Percentiles rank a stretch among this genome's conserved stretches.
phyloP scores from a whole-genome alignment of 2,329 filamentous ascomycete species.

The Botryotinia convoluta region DNA sequence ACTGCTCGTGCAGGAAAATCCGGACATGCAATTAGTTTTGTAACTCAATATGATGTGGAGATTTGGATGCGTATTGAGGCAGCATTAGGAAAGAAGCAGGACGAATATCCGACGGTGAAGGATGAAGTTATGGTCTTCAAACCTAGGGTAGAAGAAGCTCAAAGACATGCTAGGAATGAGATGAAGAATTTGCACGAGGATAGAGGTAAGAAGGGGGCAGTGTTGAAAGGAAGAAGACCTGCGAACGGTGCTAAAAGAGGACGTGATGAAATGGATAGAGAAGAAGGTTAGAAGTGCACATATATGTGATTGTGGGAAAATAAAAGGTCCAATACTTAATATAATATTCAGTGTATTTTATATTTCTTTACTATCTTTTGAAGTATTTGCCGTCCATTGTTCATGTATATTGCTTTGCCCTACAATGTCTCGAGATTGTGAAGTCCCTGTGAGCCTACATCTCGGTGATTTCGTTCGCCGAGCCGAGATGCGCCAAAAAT shows the following conservation, averaged over 20 bases:
- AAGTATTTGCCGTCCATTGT: background rate
- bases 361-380: background rate
- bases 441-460: background rate
- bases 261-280: conserved; percentile 46
- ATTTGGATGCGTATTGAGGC: conserved; percentile 79
- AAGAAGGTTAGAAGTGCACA: conserved; percentile 35
- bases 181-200: conserved; percentile 79
- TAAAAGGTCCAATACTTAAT: conserved; percentile 1
- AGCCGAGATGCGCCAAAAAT: conserved; percentile 20
- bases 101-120: conserved; percentile 67
- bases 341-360: conserved; percentile 2
- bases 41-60: conserved; percentile 86
- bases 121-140: conserved; percentile 85
- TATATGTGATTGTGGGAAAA: background rate
- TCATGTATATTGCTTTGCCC: background rate
- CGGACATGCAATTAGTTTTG: conserved; percentile 75
- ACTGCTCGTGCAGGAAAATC: conserved; percentile 85
- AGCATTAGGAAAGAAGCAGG: conserved; percentile 73
- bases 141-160: conserved; percentile 76
- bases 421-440: background rate
- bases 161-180: conserved; percentile 72
- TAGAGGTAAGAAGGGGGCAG: conserved; percentile 49
- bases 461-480: conserved; percentile 6
- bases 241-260: conserved; percentile 46
- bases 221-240: conserved; percentile 50